phyloP scores from a whole-genome alignment of 176 grass and related monocot species.

The Raddia distichophylla region DNA sequence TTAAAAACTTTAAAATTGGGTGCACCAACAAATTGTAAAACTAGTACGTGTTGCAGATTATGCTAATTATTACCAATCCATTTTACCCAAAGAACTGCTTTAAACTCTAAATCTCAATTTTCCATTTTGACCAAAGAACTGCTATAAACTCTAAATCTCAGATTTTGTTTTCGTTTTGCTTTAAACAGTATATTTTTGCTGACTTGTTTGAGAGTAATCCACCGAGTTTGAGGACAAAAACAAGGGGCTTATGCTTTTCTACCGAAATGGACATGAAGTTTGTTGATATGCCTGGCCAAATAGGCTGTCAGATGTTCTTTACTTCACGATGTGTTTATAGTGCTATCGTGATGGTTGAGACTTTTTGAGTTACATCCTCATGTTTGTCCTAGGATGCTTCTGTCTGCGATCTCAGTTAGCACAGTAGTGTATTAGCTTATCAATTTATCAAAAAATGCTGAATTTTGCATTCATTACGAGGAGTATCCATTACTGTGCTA shows the following conservation, averaged over 20 bases:
- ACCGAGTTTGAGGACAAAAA: neutral
- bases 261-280: neutral
- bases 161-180: neutral
- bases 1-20: neutral
- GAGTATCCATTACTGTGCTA: too few species aligned
- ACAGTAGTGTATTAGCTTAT: neutral
- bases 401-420: neutral
- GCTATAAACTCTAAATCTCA: neutral
- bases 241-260: neutral
- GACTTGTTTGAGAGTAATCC: neutral
- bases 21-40: neutral
- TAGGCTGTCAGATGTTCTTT: neutral
- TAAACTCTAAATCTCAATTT: neutral
- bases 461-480: neutral
- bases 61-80: neutral
- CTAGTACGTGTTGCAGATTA: neutral
- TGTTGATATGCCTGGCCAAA: constrained; percentile 1
- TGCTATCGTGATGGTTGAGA: neutral
- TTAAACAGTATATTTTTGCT: neutral
- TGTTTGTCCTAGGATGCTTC: neutral
- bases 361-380: neutral
- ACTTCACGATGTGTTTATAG: neutral
- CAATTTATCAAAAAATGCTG: neutral
- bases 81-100: neutral
- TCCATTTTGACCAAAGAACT: too few species aligned